phyloP scores from a whole-genome alignment of 1,139 yeast genomes.

The Pneumocystis oryctolagi region DNA sequence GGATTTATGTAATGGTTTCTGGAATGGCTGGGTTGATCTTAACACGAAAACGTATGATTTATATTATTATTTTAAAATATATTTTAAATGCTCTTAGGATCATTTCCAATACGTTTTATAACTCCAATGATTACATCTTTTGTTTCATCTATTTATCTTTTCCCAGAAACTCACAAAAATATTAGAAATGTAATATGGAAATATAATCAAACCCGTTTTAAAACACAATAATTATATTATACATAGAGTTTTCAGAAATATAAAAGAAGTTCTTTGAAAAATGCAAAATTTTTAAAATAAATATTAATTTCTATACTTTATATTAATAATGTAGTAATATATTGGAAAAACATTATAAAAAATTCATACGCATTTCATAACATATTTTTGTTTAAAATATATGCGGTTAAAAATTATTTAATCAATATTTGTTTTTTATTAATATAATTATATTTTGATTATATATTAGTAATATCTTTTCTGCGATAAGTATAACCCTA shows the following conservation, averaged over 20 bases:
- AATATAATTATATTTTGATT: not conserved
- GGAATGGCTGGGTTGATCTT: conserved; percentile 12
- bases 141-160: conserved; percentile 9
- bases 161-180: conserved; percentile 10
- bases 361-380: not conserved
- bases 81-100: not conserved
- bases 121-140: conserved; percentile 10
- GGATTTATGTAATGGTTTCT: conserved; percentile 7
- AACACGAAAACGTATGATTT: conserved; percentile 8
- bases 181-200: conserved; percentile 3
- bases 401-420: not conserved
- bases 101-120: conserved; percentile 6
- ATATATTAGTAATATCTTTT: not conserved
- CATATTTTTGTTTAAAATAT: not conserved
- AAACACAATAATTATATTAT: not conserved
- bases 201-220: not conserved
- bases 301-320: too few species aligned
- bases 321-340: not conserved
- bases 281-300: not conserved
- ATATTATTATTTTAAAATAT: not conserved
- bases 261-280: not conserved
- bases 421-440: not conserved
- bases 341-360: not conserved
- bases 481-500: not conserved
- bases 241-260: not conserved